Conservation (phyloP, 2,329 filamentous ascomycete species). For the Ceratocystis albifundus region DNA sequence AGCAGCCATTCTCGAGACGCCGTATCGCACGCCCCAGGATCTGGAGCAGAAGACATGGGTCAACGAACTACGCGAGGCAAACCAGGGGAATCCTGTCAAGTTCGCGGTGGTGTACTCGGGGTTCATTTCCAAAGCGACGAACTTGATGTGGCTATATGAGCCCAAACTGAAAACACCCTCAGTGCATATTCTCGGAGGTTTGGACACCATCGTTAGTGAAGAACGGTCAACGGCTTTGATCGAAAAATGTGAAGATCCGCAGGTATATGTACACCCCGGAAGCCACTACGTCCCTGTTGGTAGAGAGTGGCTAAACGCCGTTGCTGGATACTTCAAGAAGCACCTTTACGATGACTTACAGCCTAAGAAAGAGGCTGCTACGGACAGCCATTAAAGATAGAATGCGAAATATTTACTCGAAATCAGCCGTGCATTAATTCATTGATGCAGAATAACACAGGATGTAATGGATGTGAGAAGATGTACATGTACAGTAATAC, state of each 20-base stretch:
- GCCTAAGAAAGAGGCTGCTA: slow-evolving; percentile 16
- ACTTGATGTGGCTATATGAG: slow-evolving; percentile 55
- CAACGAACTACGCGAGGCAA: slow-evolving; percentile 38
- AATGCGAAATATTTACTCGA: neutral
- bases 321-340: slow-evolving; percentile 57
- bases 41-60: slow-evolving; percentile 34
- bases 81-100: slow-evolving; percentile 40
- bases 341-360: slow-evolving; percentile 27
- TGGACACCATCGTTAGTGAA: slow-evolving; percentile 86
- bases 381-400: neutral
- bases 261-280: slow-evolving; percentile 62
- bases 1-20: slow-evolving; percentile 56
- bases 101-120: slow-evolving; percentile 71
- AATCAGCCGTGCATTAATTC: neutral
- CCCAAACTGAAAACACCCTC: slow-evolving; percentile 65
- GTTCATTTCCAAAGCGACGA: slow-evolving; percentile 52
- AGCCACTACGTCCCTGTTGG: slow-evolving; percentile 81
- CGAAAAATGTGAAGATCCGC: slow-evolving; percentile 47
- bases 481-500: slow-evolving; percentile 30
- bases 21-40: slow-evolving; percentile 26
- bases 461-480: slow-evolving; percentile 25
- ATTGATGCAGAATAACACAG: slow-evolving; percentile 3
- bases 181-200: slow-evolving; percentile 67
- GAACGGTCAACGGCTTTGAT: slow-evolving; percentile 53
- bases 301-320: slow-evolving; percentile 66